A percentile compares a stretch with the other conserved stretches of the same genome.
Evolutionary conservation across 352 stramenopile species (phyloP).

Genomic region (Phytopythium litorale): DNA sequence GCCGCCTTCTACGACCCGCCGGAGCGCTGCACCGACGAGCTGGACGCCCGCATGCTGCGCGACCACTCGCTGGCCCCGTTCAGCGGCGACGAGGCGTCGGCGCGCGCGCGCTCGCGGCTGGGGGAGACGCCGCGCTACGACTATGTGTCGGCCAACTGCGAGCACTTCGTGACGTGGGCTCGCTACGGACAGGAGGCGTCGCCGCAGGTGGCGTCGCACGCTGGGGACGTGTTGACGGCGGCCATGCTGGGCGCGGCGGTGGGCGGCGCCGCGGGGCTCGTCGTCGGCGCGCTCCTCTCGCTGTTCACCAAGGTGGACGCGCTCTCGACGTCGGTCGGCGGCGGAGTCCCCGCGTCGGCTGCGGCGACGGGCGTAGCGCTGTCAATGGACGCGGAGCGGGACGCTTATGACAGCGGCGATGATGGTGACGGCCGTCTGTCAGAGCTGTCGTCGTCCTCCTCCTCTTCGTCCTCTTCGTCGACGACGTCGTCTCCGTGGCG

Average conservation of each 20-base stretch:
- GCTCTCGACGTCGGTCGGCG: constrained; percentile 37
- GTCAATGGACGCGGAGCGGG: neutral
- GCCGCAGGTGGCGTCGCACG: constrained; percentile 50
- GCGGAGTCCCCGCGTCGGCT: neutral
- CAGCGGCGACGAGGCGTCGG: constrained; percentile 33
- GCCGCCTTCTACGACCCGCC: constrained; percentile 9
- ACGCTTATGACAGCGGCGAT: constrained; percentile 7
- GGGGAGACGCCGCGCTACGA: constrained; percentile 47
- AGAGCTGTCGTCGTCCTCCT: neutral
- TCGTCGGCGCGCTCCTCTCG: constrained; percentile 56
- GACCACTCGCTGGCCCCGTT: constrained; percentile 40
- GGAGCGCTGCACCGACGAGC: constrained; percentile 33
- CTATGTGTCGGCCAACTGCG: constrained; percentile 58
- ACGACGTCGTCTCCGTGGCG: neutral
- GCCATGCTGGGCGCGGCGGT: constrained; percentile 59
- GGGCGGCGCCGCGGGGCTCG: constrained; percentile 50
- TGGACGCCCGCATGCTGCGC: constrained; percentile 49
- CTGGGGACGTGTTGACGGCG: constrained; percentile 55
- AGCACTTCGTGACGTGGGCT: constrained; percentile 78
- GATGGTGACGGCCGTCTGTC: constrained; percentile 11
- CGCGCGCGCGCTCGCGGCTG: constrained; percentile 40
- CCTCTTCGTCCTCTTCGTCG: neutral
- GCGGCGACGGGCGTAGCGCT: neutral
- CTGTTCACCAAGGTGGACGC: constrained; percentile 58
- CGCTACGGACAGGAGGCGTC: constrained; percentile 53